phyloP scores from a whole-genome alignment of 345 rosid genomes.

The Eucalyptus lansdowneana region DNA sequence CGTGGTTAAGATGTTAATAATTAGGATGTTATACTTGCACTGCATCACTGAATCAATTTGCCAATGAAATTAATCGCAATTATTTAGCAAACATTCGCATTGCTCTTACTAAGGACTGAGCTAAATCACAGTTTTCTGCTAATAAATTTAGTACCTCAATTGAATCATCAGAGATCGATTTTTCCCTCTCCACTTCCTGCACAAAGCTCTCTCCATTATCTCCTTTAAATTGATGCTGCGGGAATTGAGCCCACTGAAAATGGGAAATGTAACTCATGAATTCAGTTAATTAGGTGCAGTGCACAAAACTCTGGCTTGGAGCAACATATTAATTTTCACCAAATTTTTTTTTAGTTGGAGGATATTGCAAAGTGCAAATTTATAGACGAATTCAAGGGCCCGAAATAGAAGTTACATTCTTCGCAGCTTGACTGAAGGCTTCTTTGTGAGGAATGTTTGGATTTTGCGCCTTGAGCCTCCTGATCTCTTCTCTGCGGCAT shows the following conservation, averaged over 20 bases:
- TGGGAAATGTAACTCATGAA: not conserved
- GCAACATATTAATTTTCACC: not conserved
- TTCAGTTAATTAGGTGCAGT: not conserved
- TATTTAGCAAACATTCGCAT: not conserved
- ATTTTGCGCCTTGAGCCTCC: slow-evolving; percentile 83
- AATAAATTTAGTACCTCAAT: not conserved
- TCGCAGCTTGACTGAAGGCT: slow-evolving; percentile 96
- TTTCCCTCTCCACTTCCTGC: slow-evolving; percentile 12
- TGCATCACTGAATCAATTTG: not conserved
- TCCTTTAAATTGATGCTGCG: slow-evolving; percentile 43
- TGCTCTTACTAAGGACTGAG: not conserved
- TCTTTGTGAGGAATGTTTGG: slow-evolving; percentile 95
- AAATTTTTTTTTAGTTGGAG: not conserved
- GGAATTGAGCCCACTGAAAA: slow-evolving; percentile 89
- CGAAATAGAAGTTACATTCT: slow-evolving; percentile 40
- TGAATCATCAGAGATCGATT: slow-evolving; percentile 9
- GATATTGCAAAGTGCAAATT: not conserved
- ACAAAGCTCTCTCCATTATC: slow-evolving; percentile 20
- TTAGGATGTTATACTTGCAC: not conserved
- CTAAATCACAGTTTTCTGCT: not conserved
- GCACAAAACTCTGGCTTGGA: not conserved
- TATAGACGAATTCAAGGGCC: not conserved
- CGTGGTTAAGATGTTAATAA: not conserved
- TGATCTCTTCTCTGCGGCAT: slow-evolving; percentile 82
- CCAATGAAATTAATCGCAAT: not conserved